A percentile compares a stretch with the other conserved stretches of the same genome.
Evolutionary conservation across 306 rosid species (phyloP).

Genomic region (Mimosa pudica): DNA sequence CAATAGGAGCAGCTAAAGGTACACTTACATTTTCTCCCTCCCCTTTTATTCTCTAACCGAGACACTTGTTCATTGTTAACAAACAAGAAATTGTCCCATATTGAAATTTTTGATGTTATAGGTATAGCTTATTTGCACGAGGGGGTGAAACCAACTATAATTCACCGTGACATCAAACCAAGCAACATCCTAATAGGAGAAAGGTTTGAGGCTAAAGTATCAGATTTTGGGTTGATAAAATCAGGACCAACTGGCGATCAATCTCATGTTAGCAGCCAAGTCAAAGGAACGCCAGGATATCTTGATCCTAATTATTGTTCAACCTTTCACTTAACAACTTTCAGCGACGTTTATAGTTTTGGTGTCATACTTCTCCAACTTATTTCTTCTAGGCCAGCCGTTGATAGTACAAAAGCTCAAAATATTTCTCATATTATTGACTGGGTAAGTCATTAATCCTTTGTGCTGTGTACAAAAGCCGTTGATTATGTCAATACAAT

Average conservation of each 20-base stretch:
- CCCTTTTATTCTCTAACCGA: neutral
- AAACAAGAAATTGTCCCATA: neutral
- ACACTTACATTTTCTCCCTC: neutral
- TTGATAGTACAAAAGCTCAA: slow-evolving; percentile 39
- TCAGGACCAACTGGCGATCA: slow-evolving; percentile 73
- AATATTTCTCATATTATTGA: slow-evolving; percentile 56
- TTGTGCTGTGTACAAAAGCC: neutral
- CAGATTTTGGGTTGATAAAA: slow-evolving; percentile 81
- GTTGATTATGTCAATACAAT: neutral
- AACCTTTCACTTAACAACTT: slow-evolving; percentile 74
- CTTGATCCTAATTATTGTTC: slow-evolving; percentile 84
- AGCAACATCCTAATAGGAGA: slow-evolving; percentile 86
- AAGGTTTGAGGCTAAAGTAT: slow-evolving; percentile 75
- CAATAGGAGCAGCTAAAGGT: slow-evolving; percentile 90
- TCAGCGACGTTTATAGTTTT: slow-evolving; percentile 79
- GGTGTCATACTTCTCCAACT: slow-evolving; percentile 86
- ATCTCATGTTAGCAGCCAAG: slow-evolving; percentile 89
- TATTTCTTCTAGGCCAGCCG: slow-evolving; percentile 65
- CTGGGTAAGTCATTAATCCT: slow-evolving; percentile 56
- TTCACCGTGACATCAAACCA: slow-evolving; percentile 81
- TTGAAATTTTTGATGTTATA: slow-evolving; percentile 28
- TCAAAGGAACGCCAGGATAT: slow-evolving; percentile 92
- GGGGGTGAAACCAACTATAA: slow-evolving; percentile 65
- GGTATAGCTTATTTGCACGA: slow-evolving; percentile 85
- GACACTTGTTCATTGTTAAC: neutral